phyloP scores from a whole-genome alignment of 106 monocot genomes.

The Ottelia alismoides region DNA sequence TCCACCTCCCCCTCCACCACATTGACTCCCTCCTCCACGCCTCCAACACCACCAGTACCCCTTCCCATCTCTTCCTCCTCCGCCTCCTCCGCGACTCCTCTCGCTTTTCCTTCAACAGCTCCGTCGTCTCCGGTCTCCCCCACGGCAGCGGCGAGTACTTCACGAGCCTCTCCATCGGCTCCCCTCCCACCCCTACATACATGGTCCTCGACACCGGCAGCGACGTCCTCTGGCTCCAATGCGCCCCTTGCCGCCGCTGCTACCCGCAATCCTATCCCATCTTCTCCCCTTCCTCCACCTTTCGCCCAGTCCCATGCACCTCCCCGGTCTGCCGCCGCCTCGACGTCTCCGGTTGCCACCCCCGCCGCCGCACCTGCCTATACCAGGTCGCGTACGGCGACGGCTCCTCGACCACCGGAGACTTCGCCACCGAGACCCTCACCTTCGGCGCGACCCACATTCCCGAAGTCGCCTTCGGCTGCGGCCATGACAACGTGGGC shows the following conservation, averaged over 20 bases:
- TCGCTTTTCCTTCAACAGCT: neutral
- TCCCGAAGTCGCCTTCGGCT: slow-evolving; percentile 41
- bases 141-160: slow-evolving; percentile 15
- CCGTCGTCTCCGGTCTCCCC: slow-evolving; percentile 2
- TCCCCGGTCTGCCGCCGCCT: slow-evolving; percentile 7
- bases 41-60: neutral
- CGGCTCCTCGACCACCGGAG: slow-evolving; percentile 24
- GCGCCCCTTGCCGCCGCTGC: slow-evolving; percentile 17
- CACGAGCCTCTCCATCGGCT: slow-evolving; percentile 10
- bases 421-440: slow-evolving; percentile 36
- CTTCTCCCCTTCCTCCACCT: slow-evolving; percentile 18
- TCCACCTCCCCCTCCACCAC: slow-evolving; percentile 13
- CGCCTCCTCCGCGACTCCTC: neutral
- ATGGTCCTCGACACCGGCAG: slow-evolving; percentile 18
- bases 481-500: slow-evolving; percentile 38
- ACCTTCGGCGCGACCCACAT: slow-evolving; percentile 16
- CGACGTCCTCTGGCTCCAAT: slow-evolving; percentile 19
- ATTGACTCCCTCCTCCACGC: slow-evolving; percentile 29
- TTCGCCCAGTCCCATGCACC: slow-evolving; percentile 8
- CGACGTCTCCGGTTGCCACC: neutral
- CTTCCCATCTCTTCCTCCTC: neutral
- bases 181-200: slow-evolving; percentile 3
- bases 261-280: slow-evolving; percentile 6
- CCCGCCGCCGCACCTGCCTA: slow-evolving; percentile 1
- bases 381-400: slow-evolving; percentile 33